These are phyloP conservation scores for Mortierella sp. DNA, from an alignment of 371 early-diverging fungal species.

Conservation along the genomic window DNA sequence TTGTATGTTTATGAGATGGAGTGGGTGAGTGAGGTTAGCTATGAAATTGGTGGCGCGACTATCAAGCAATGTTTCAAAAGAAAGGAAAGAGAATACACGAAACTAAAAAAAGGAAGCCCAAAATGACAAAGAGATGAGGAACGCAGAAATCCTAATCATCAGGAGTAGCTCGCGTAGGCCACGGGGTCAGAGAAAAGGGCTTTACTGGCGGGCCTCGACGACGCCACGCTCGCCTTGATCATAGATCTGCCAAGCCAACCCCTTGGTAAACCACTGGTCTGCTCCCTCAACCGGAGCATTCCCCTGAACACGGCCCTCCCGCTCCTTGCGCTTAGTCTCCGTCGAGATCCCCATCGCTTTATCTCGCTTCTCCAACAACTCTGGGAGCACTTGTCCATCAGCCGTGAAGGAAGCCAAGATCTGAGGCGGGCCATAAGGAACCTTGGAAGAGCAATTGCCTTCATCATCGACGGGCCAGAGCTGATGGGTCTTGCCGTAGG, in stretches of 20 bases:
- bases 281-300: conserved; percentile 24
- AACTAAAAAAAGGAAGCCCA: no score
- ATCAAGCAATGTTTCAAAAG: no score
- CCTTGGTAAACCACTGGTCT: conserved; percentile 40
- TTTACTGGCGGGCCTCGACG: not conserved
- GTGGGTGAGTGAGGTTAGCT: no score
- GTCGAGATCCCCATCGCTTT: conserved; percentile 37
- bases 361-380: conserved; percentile 29
- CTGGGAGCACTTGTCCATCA: conserved; percentile 38
- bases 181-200: not conserved
- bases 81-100: no score
- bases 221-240: conserved; percentile 18
- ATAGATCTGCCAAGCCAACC: conserved; percentile 34
- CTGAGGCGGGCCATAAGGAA: conserved; percentile 41
- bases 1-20: no score
- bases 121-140: no score
- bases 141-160: no score
- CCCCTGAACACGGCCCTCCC: conserved; percentile 23
- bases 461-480: conserved; percentile 59
- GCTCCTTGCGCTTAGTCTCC: conserved; percentile 23
- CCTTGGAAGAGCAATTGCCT: conserved; percentile 30
- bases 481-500: conserved; percentile 60
- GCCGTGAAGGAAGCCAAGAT: conserved; percentile 37
- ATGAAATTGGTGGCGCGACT: no score
- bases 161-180: no score